Evolutionary conservation across 106 monocot genomes (phyloP).

Genomic region (Acorus calamus): DNA sequence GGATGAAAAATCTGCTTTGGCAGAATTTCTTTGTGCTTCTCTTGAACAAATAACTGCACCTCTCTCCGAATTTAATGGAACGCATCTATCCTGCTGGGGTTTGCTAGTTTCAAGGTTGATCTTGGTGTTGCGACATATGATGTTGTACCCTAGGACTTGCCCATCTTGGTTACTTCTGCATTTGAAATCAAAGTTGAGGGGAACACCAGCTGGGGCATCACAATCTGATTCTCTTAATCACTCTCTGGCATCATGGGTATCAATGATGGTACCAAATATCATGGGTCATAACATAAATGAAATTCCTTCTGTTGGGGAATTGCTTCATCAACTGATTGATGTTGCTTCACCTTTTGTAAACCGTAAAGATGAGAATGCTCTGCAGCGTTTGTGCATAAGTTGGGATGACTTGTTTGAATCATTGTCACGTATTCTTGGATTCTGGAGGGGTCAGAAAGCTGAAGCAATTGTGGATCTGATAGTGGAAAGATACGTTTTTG

Average conservation of each 20-base stretch:
- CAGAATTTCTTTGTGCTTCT: slow-evolving; percentile 36
- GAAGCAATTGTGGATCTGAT: slow-evolving; percentile 61
- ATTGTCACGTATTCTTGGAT: slow-evolving; percentile 48
- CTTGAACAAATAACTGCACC: slow-evolving; percentile 32
- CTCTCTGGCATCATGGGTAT: slow-evolving; percentile 43
- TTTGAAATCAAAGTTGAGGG: slow-evolving; percentile 66
- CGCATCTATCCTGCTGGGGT: slow-evolving; percentile 67
- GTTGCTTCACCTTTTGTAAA: slow-evolving; percentile 12
- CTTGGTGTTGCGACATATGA: slow-evolving; percentile 67
- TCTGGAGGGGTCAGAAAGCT: slow-evolving; percentile 66
- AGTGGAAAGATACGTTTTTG: slow-evolving; percentile 78
- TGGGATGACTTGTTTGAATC: slow-evolving; percentile 26
- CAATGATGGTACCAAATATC: slow-evolving; percentile 25
- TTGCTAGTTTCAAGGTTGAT: slow-evolving; percentile 66
- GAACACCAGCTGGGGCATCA: slow-evolving; percentile 17
- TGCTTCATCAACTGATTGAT: slow-evolving; percentile 77
- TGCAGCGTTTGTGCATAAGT: slow-evolving; percentile 38
- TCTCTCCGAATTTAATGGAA: slow-evolving; percentile 28
- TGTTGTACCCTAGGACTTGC: slow-evolving; percentile 50
- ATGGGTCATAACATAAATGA: slow-evolving; percentile 36
- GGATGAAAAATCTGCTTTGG: slow-evolving; percentile 43
- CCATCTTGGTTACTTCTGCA: slow-evolving; percentile 74
- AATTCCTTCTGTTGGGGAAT: slow-evolving; percentile 13
- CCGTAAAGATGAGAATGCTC: slow-evolving; percentile 17
- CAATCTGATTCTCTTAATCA: slow-evolving; percentile 25